These are phyloP conservation scores for Onygenales sp. DNA, from an alignment of 2,329 filamentous ascomycete species.

Conservation along the genomic window DNA sequence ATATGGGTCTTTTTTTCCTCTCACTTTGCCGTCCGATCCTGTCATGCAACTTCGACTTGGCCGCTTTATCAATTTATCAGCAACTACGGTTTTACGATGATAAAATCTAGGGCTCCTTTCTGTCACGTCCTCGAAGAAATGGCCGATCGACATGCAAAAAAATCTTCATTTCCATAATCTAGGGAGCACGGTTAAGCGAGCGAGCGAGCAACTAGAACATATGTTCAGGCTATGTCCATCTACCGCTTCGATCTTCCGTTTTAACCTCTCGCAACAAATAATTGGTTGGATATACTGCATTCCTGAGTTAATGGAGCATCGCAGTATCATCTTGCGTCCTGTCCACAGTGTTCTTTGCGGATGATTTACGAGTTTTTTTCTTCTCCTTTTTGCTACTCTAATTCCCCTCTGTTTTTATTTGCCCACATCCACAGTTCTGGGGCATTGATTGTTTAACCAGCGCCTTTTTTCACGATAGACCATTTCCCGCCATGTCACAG, in stretches of 20 bases:
- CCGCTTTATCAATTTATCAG: conserved; percentile 8
- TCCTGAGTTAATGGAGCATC: no score
- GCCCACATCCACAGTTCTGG: no score
- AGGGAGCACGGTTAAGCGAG: not conserved
- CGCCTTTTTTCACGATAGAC: conserved; percentile 5
- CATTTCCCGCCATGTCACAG: conserved; percentile 1
- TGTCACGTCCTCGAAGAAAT: not conserved
- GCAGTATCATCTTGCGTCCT: not conserved
- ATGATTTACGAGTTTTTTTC: conserved; percentile 5
- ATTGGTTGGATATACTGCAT: not conserved
- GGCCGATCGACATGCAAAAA: not conserved
- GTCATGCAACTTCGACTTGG: no score
- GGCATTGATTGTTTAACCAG: not conserved
- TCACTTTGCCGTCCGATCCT: no score
- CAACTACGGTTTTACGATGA: not conserved
- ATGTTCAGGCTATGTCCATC: conserved; percentile 1
- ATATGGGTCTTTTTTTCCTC: no score
- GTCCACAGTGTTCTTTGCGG: not conserved
- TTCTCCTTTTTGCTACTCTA: conserved; percentile 5
- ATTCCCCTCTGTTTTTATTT: not conserved
- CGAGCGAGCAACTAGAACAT: conserved; percentile 3
- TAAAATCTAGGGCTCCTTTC: not conserved
- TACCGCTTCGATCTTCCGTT: conserved; percentile 13
- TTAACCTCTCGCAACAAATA: not conserved
- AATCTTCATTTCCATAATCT: not conserved